Base-by-base conservation (phyloP, 441 rosid genomes). In the Mallotus japonicus region DNA sequence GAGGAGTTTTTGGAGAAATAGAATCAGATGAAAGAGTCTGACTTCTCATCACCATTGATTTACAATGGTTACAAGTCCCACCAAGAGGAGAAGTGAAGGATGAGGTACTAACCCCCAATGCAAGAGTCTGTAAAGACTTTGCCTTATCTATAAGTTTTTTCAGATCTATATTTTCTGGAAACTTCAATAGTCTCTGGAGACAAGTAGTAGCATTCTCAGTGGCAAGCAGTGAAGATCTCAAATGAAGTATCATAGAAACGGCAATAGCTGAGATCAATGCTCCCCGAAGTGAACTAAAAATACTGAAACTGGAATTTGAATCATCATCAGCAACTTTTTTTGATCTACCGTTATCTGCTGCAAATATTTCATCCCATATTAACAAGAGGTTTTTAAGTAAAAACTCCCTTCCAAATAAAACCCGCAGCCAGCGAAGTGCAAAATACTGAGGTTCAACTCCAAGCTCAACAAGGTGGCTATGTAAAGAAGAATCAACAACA, bases 361-460 rank as follows among this genome's bases (percentile, higher is more conserved):
- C 83, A 79, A 95, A 92, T 74, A 92, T 90, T 77, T 90, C 93
- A 82, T 95, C 99, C 99, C 99, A 95, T 68, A 92, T 81, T 71
- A 85, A 71, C 84, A 95, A 84, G 61, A 95, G 87, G 84, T 85
- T 85, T 59, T 75, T 85, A 72, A 95, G 93, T 34, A 85, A 81
- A 81, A 95, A 90, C 70, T 95, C 99, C 65, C 99, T 87, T 69
- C 96, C 99, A 78, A 89, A 95, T 77, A 92, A 77, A 80, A 95
- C 99, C 4, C 98, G 78, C 74, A 95, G 77, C 99, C 99, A 95
- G 58, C 99, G 96, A 65, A 95, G 96, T 51, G 93, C 89, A 72
- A 92, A 95, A 81, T 95, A 92, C 81, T 92, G 99, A 37, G 99
- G 99, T 79, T 95, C 98, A 78, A 92, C 96, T 74, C 98, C 93